A percentile compares a stretch with the other conserved stretches of the same genome.
These are phyloP conservation scores for Capsella rubella DNA, from an alignment of 441 rosid genomes.

Conservation along the genomic window DNA sequence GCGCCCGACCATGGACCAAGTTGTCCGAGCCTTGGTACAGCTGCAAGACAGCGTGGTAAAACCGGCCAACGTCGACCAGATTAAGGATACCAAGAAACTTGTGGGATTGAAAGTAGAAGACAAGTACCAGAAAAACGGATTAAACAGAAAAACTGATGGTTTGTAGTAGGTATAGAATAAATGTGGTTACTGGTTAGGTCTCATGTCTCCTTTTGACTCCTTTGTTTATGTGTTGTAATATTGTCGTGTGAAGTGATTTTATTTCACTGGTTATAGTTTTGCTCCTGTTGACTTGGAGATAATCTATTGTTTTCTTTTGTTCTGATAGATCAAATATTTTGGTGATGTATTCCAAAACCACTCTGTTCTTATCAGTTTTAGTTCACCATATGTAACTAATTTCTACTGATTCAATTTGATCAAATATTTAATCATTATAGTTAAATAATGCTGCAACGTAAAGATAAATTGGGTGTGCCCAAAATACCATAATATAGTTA, in stretches of 20 bases:
- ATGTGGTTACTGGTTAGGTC: constrained; percentile 26
- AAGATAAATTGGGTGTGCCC: neutral
- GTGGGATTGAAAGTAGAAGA: constrained; percentile 34
- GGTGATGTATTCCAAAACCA: neutral
- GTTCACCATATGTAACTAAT: constrained; percentile 1
- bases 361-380: neutral
- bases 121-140: constrained; percentile 25
- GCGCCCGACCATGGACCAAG: constrained; percentile 70
- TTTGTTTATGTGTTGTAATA: constrained; percentile 19
- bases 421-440: too few species aligned
- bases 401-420: neutral
- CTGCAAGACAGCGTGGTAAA: constrained; percentile 50
- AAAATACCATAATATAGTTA: neutral
- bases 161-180: constrained; percentile 26
- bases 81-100: constrained; percentile 34
- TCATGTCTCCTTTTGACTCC: constrained; percentile 5
- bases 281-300: constrained; percentile 17
- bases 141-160: constrained; percentile 23
- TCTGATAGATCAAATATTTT: neutral
- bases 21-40: constrained; percentile 62
- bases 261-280: constrained; percentile 17
- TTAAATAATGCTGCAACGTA: neutral
- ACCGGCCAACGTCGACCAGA: constrained; percentile 12
- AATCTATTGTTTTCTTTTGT: neutral
- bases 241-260: constrained; percentile 33